Base-by-base conservation (phyloP, 2,329 filamentous ascomycete species). In the Pyrenophora graminea region DNA sequence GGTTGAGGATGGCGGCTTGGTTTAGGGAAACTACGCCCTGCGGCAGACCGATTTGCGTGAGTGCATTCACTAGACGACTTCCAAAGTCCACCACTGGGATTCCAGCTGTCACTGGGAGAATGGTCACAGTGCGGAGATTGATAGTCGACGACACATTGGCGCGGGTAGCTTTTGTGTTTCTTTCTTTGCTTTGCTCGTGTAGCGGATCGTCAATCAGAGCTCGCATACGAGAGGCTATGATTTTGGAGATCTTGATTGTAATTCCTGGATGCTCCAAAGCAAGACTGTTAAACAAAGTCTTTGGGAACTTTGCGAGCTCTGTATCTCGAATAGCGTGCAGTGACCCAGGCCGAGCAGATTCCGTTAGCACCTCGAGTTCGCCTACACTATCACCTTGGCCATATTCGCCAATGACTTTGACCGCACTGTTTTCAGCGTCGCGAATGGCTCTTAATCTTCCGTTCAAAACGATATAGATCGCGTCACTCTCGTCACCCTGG, bases 241-340 rank as follows among this genome's bases (percentile, higher is more conserved):
- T 94, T 73, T 97, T 99, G 1, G 94, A 97, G 23, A 99, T 96
- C 74, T 97, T 97, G 72, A 99, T 97, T 0, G 94, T 97, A 67
- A 99, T 99, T 37, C 91, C 95, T 4, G 94, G 94, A 67, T 99
- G 94, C 68, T 99, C 94, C 68, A 96, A 88, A 0, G 94, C 94
- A 45, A 99, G 83, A 68, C 94, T 99, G 78, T 99, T 99, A 80
- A 99, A 99, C 1, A 99, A 77, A 0, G 91, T 96, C 51, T 93
- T 89, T 1, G 94, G 94, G 53, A 99, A 96, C 65, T 96, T 97
- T 51, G 95, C 93, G 23, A 99, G 78, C 70, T 99, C 94, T 0
- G 94, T 97, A 59, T 97, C 94, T 50, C 94, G 89, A 62, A 99
- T 99, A 4, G 94, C 94, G 68, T 97, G 93, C 12, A 99, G 77